Percentiles rank a stretch among this genome's conserved stretches.
Evolutionary conservation across 2,329 filamentous ascomycete genomes (phyloP).

Genomic region (Nemania serpens): DNA sequence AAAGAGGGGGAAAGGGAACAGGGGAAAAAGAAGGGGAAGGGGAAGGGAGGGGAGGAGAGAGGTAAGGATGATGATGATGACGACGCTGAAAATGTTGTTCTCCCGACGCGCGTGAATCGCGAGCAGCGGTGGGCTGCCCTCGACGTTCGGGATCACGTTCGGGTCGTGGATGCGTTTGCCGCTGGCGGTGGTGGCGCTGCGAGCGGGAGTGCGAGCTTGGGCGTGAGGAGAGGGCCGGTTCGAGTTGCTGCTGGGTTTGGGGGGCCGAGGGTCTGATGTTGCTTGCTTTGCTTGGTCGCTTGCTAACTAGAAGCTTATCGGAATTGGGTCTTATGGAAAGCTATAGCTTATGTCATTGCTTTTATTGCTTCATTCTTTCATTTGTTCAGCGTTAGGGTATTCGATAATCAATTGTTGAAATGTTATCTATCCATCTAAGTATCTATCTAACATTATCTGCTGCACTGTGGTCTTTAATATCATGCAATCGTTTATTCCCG

Average conservation of each 20-base stretch:
- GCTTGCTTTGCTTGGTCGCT: no score
- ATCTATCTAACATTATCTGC: no score
- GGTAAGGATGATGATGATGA: background rate
- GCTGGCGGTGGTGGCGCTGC: background rate
- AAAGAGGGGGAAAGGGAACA: background rate
- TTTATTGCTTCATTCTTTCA: no score
- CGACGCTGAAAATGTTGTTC: background rate
- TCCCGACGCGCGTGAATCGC: slow-evolving; percentile 38
- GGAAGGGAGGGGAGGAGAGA: background rate
- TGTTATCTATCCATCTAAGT: no score
- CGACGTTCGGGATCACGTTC: slow-evolving; percentile 45
- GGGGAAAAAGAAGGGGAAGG: background rate
- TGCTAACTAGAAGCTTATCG: no score
- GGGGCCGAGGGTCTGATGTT: slow-evolving; percentile 37
- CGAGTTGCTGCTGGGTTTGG: slow-evolving; percentile 44
- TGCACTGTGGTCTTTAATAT: no score
- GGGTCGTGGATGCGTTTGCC: slow-evolving; percentile 48
- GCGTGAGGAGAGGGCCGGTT: slow-evolving; percentile 29
- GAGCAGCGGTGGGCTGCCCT: slow-evolving; percentile 62
- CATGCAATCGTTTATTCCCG: no score
- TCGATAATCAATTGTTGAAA: no score
- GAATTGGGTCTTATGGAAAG: no score
- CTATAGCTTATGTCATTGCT: no score
- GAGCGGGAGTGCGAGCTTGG: background rate
- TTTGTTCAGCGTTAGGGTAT: no score